Percentiles rank a stretch among this genome's conserved stretches.
These are phyloP conservation scores for Dissoconium aciculare DNA, from an alignment of 2,329 filamentous ascomycete species.

Conservation along the genomic window DNA sequence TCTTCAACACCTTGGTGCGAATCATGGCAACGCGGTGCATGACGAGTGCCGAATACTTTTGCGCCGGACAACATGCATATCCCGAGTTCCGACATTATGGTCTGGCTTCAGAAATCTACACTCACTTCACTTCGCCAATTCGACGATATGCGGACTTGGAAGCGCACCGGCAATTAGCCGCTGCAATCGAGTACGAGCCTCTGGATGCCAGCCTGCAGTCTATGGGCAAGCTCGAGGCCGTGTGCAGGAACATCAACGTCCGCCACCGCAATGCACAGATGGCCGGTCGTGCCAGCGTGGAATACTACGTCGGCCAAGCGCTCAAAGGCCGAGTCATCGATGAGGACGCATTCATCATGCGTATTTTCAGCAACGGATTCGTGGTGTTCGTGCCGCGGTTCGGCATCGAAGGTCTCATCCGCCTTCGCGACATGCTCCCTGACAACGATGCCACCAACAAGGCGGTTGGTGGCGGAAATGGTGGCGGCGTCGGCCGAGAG, in stretches of 20 bases:
- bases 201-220: slow-evolving; percentile 70
- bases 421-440: slow-evolving; percentile 72
- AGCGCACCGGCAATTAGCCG: slow-evolving; percentile 84
- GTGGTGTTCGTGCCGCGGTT: slow-evolving; percentile 93
- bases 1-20: slow-evolving; percentile 96
- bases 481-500: slow-evolving; percentile 40
- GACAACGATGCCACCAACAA: no score
- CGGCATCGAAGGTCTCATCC: slow-evolving; percentile 83
- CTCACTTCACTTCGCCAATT: slow-evolving; percentile 95
- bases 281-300: slow-evolving; percentile 82
- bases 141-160: slow-evolving; percentile 94
- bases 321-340: slow-evolving; percentile 62
- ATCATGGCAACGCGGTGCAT: slow-evolving; percentile 98
- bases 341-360: slow-evolving; percentile 92
- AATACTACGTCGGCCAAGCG: slow-evolving; percentile 95
- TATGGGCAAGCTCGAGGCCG: slow-evolving; percentile 71
- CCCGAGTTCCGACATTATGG: slow-evolving; percentile 96
- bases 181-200: slow-evolving; percentile 83
- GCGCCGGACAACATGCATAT: slow-evolving; percentile 79
- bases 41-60: slow-evolving; percentile 98
- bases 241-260: slow-evolving; percentile 97
- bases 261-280: slow-evolving; percentile 94
- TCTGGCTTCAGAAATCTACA: slow-evolving; percentile 92
- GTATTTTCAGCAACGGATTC: slow-evolving; percentile 92
- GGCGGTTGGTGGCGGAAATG: slow-evolving; percentile 24